These are phyloP conservation scores for Debaryomyces prosopidis DNA, from an alignment of 805 yeast species.

Conservation along the genomic window DNA sequence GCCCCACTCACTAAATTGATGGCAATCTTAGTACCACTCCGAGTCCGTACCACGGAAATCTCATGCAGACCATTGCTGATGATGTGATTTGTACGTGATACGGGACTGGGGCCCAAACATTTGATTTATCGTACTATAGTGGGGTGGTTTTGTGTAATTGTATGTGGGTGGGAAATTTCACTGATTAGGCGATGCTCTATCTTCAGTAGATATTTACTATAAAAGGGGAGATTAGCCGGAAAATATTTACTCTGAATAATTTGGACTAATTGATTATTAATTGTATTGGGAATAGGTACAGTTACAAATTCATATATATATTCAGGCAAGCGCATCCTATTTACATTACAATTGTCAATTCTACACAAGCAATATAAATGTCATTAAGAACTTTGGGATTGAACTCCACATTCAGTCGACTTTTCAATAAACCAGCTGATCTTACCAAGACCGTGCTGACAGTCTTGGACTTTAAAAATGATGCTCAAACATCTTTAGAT, in stretches of 20 bases:
- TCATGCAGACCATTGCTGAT: too few relatives aligned
- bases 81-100: too few relatives aligned
- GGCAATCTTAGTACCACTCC: not conserved
- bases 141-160: not conserved
- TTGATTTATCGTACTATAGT: too few relatives aligned
- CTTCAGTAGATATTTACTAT: not conserved
- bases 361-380: conserved; percentile 19
- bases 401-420: conserved; percentile 34
- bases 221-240: not conserved
- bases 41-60: not conserved
- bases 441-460: conserved; percentile 34
- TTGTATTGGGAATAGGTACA: not conserved
- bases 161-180: not conserved
- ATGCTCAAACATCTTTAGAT: conserved; percentile 45
- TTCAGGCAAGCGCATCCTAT: not conserved
- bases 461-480: conserved; percentile 57
- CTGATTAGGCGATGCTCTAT: not conserved
- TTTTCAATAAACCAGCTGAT: conserved; percentile 34
- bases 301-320: not conserved
- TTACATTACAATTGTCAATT: not conserved
- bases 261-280: not conserved
- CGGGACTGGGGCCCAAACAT: too few relatives aligned
- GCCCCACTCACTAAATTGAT: not conserved
- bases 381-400: conserved; percentile 43
- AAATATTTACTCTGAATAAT: not conserved